Evolutionary conservation across 495 filamentous ascomycete species (phyloP), one percentile per base, ranked within the genome.

Genomic region (Astrocystis sublimbata): DNA sequence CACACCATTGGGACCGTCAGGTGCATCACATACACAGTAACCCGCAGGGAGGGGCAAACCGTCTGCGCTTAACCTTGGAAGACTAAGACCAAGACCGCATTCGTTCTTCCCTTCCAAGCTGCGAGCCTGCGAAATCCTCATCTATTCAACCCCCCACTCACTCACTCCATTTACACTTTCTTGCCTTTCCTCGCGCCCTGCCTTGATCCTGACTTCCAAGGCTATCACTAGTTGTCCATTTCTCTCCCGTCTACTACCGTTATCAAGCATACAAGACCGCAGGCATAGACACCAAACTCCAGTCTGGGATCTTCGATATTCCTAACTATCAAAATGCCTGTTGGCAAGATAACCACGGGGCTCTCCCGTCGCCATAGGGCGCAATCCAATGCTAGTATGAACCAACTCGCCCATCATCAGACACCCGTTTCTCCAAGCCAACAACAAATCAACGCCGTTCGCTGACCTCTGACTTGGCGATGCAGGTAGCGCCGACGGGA

Each of bases 401-500:
- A 30, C 19, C 36, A 45, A 7, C n/a, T n/a, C n/a, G 17, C 46
- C 38, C 49, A 13, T 19, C 35, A 24, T 15, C 45, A 9, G 24
- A n/a, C n/a, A n/a, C n/a, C n/a, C n/a, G n/a, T n/a, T n/a, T n/a
- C n/a, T n/a, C n/a, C n/a, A n/a, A n/a, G n/a, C n/a, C n/a, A n/a
- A n/a, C n/a, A n/a, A n/a, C n/a, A n/a, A 10, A 46, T 41, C 19
- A 35, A 33, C 28, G 13, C 41, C 7, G 40, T 15, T 24, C 30
- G 13, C 19, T 61, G 23, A 38, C 38, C 10, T 21, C 54, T 43
- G 49, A 65, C 28, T 45, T 19, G 2, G 21, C 23, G 31, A 31
- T 9, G 10, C 55, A 85, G 81, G 81, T 69, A 83, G 79, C 60
- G 70, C 65, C 45, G 81, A 81, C 54, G 77, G 72, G 26, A 54